A percentile compares a stretch with the other conserved stretches of the same genome.
Evolutionary conservation across 1,139 yeast species (phyloP).

Genomic region (Taiozyma sp.): DNA sequence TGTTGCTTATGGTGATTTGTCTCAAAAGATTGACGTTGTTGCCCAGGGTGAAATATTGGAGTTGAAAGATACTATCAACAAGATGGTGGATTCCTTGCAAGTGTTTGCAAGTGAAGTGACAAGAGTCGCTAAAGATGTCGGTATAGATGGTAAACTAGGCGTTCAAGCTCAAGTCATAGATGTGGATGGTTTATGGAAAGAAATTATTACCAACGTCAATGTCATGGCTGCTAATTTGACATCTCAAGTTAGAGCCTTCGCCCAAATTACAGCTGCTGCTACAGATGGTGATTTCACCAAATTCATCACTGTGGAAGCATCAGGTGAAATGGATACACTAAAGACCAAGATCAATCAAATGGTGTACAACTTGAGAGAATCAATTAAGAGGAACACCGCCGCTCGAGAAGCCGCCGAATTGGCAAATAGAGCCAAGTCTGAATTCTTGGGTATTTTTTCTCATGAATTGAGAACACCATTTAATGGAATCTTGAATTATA

Average conservation of each 20-base stretch:
- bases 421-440: constrained; percentile 85
- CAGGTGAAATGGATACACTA: constrained; percentile 90
- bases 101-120: constrained; percentile 85
- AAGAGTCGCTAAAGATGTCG: constrained; percentile 86
- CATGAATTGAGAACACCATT: constrained; percentile 90
- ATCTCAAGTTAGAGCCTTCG: constrained; percentile 88
- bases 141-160: constrained; percentile 87
- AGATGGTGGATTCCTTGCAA: constrained; percentile 88
- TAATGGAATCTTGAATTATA: constrained; percentile 91
- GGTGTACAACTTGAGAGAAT: constrained; percentile 82
- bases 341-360: constrained; percentile 87
- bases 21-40: constrained; percentile 75
- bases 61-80: constrained; percentile 71
- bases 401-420: constrained; percentile 92
- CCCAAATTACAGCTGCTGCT: constrained; percentile 89
- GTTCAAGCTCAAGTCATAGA: constrained; percentile 88
- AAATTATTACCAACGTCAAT: constrained; percentile 82
- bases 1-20: constrained; percentile 81
- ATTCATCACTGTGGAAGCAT: constrained; percentile 84
- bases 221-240: constrained; percentile 90
- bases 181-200: constrained; percentile 89
- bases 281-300: constrained; percentile 90
- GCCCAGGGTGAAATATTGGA: constrained; percentile 85
- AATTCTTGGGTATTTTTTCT: constrained; percentile 84
- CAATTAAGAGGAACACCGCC: constrained; percentile 84